phyloP scores from a whole-genome alignment of 306 rosid genomes.

The Ceratonia siliqua region DNA sequence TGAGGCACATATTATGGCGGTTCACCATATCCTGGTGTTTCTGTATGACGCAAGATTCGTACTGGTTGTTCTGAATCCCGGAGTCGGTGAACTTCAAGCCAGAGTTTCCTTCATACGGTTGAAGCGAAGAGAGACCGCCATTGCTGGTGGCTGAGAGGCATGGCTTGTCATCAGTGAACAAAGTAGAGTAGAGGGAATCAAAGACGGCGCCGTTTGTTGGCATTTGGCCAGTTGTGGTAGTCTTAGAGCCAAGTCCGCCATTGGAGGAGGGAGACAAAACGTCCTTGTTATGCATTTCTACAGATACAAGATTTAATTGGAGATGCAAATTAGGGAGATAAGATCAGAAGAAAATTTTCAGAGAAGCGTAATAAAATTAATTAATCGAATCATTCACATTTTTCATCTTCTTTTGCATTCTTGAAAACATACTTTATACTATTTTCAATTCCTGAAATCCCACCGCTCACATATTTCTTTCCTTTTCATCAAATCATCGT shows the following conservation, averaged over 20 bases:
- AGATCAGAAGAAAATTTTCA: not conserved
- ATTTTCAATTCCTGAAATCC: not conserved
- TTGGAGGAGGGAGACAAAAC: slow-evolving; percentile 43
- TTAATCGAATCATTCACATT: not conserved
- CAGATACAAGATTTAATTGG: not conserved
- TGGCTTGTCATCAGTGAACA: slow-evolving; percentile 43
- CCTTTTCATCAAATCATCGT: not conserved
- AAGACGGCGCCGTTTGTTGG: slow-evolving; percentile 37
- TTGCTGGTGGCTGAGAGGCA: slow-evolving; percentile 39
- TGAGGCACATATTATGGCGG: slow-evolving; percentile 76
- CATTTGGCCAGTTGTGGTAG: slow-evolving; percentile 32
- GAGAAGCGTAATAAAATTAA: not conserved
- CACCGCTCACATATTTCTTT: not conserved
- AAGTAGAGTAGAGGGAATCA: slow-evolving; percentile 49
- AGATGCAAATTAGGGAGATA: not conserved
- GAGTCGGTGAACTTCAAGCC: slow-evolving; percentile 31
- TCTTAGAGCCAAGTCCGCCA: slow-evolving; percentile 38
- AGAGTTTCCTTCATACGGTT: slow-evolving; percentile 38
- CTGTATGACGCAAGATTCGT: slow-evolving; percentile 56
- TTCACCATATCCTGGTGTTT: slow-evolving; percentile 92
- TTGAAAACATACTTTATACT: no score
- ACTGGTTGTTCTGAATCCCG: slow-evolving; percentile 32
- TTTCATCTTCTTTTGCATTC: not conserved
- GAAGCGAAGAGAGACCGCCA: slow-evolving; percentile 31
- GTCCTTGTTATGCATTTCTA: slow-evolving; percentile 55